Evolutionary conservation across 345 rosid species (phyloP).

Genomic region (Passiflora organensis): DNA sequence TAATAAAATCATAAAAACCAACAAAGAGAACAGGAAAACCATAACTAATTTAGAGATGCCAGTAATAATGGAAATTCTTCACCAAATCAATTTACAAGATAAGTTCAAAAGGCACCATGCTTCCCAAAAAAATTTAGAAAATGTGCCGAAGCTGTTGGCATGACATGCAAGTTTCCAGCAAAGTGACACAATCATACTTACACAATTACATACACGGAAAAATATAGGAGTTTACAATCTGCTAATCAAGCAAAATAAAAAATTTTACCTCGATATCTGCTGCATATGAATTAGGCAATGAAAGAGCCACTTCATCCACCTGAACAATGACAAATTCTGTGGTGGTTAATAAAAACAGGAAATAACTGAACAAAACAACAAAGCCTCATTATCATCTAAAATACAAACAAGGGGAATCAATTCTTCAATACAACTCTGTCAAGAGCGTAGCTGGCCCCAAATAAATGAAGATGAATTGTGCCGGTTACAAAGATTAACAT

Average conservation of each 20-base stretch:
- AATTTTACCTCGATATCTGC: constrained; percentile 47
- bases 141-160: too few species aligned
- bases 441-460: too few species aligned
- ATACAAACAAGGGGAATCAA: not conserved
- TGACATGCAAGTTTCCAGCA: not conserved
- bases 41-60: not conserved
- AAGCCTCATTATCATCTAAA: too few species aligned
- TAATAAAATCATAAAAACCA: not conserved
- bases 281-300: constrained; percentile 40
- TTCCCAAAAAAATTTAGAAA: not conserved
- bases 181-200: not conserved
- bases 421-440: not conserved
- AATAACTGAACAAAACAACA: too few species aligned
- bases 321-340: constrained; percentile 25
- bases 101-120: too few species aligned
- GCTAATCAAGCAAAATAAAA: constrained; percentile 1
- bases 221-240: not conserved
- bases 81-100: too few species aligned
- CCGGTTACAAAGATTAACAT: too few species aligned
- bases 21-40: not conserved
- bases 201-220: not conserved
- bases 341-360: too few species aligned
- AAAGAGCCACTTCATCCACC: constrained; percentile 57
- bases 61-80: not conserved
- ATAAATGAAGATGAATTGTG: too few species aligned